These are phyloP conservation scores for Aureoboletus auriporus DNA, from an alignment of 768 basidiomycete genomes.

Conservation along the genomic window DNA sequence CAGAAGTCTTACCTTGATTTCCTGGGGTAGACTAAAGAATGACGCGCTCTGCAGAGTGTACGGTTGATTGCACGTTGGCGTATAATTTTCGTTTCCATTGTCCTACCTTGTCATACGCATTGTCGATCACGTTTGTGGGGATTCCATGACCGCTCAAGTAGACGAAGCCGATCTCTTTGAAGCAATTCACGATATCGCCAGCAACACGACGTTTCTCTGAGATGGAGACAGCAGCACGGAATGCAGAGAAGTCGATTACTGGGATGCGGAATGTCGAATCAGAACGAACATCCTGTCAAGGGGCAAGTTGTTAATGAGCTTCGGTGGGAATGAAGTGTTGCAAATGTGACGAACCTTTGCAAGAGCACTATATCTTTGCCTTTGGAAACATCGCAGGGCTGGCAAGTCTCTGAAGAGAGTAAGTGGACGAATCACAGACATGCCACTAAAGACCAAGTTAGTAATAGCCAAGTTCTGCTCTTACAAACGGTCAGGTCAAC, in stretches of 20 bases:
- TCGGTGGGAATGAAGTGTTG: not conserved
- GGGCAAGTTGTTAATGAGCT: conserved; percentile 1
- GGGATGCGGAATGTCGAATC: conserved; percentile 59
- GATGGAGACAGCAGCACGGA: conserved; percentile 43
- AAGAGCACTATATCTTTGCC: conserved; percentile 20
- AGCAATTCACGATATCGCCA: conserved; percentile 64
- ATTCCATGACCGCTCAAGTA: conserved; percentile 78
- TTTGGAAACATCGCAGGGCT: conserved; percentile 1
- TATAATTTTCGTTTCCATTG: conserved; percentile 1
- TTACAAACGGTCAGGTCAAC: no score
- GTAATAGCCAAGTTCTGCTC: no score
- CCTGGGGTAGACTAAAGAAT: conserved; percentile 66
- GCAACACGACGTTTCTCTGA: conserved; percentile 62
- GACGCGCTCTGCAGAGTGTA: conserved; percentile 53
- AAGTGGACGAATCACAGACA: conserved; percentile 5
- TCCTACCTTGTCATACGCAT: conserved; percentile 62
- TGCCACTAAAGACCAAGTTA: no score
- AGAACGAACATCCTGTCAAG: conserved; percentile 31
- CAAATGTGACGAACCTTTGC: conserved; percentile 16
- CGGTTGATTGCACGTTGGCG: not conserved
- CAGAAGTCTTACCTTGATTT: conserved; percentile 47
- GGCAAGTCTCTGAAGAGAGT: conserved; percentile 3
- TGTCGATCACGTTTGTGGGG: conserved; percentile 47
- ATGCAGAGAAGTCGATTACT: conserved; percentile 73
- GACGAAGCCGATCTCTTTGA: conserved; percentile 78